These are phyloP conservation scores for Dichotomopilus funicola DNA, from an alignment of 2,329 filamentous ascomycete species.

Conservation along the genomic window DNA sequence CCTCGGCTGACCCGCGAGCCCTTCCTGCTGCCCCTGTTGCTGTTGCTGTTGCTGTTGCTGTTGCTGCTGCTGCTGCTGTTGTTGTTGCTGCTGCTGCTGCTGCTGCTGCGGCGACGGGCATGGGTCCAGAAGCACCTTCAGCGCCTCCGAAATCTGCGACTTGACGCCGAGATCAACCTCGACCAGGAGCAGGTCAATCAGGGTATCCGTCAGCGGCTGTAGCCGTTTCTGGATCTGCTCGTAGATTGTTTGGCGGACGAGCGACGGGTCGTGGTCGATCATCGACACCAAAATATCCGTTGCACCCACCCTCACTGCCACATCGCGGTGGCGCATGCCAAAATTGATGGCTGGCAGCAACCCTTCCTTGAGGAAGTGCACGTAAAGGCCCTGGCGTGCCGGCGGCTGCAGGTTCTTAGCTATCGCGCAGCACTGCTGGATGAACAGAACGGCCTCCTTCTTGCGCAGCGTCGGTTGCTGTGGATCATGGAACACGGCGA, in stretches of 20 bases:
- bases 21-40: constrained; percentile 39
- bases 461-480: constrained; percentile 64
- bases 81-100: constrained; percentile 25
- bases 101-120: constrained; percentile 36
- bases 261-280: constrained; percentile 90
- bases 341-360: constrained; percentile 87
- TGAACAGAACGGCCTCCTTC: constrained; percentile 92
- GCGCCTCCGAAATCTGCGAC: constrained; percentile 88
- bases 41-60: constrained; percentile 25
- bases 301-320: constrained; percentile 80
- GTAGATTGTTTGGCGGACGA: constrained; percentile 91
- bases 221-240: constrained; percentile 84
- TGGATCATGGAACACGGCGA: constrained; percentile 69
- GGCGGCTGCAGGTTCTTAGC: constrained; percentile 90
- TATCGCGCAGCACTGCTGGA: constrained; percentile 91
- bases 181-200: constrained; percentile 85
- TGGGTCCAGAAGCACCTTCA: constrained; percentile 87
- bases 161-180: constrained; percentile 93
- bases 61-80: constrained; percentile 30
- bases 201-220: constrained; percentile 77
- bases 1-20: constrained; percentile 53
- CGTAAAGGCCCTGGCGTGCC: constrained; percentile 73
- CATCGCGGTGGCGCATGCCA: constrained; percentile 77
- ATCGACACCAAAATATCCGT: constrained; percentile 90
- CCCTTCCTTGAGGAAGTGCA: constrained; percentile 82